These are phyloP conservation scores for Homolaphlyctis polyrhiza DNA, from an alignment of 371 early-diverging fungal genomes.

Conservation along the genomic window DNA sequence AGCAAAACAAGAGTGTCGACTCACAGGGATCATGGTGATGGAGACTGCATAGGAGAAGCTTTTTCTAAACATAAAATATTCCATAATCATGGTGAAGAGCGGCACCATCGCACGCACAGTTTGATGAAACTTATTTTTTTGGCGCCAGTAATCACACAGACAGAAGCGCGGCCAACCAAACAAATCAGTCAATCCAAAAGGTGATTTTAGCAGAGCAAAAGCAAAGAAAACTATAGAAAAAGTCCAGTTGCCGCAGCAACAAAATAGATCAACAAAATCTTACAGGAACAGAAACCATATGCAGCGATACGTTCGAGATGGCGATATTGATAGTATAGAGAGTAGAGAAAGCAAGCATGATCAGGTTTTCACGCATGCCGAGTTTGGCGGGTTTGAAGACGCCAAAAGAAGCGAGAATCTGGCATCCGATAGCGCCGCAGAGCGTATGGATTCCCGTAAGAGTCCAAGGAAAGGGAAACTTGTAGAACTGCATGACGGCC, in stretches of 20 bases:
- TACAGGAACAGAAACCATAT: slow-evolving; percentile 54
- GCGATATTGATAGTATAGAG: slow-evolving; percentile 89
- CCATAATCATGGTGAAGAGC: slow-evolving; percentile 69
- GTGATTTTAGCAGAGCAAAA: neutral
- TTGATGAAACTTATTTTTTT: slow-evolving; percentile 67
- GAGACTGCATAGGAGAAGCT: slow-evolving; percentile 3
- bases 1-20: neutral
- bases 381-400: slow-evolving; percentile 57
- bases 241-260: neutral
- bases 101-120: slow-evolving; percentile 84
- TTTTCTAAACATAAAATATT: slow-evolving; percentile 7
- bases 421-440: slow-evolving; percentile 60
- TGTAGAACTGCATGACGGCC: slow-evolving; percentile 63
- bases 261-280: too few species aligned
- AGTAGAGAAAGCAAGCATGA: slow-evolving; percentile 74
- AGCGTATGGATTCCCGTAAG: slow-evolving; percentile 83
- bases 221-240: neutral
- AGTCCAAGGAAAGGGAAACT: slow-evolving; percentile 82
- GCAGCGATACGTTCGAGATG: slow-evolving; percentile 77
- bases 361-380: slow-evolving; percentile 46
- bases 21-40: slow-evolving; percentile 13
- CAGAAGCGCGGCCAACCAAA: neutral
- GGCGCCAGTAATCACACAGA: slow-evolving; percentile 2
- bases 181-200: neutral
- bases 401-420: slow-evolving; percentile 22